Base-by-base conservation (phyloP, 805 yeast species). In the Schwanniomyces polymorphus region DNA sequence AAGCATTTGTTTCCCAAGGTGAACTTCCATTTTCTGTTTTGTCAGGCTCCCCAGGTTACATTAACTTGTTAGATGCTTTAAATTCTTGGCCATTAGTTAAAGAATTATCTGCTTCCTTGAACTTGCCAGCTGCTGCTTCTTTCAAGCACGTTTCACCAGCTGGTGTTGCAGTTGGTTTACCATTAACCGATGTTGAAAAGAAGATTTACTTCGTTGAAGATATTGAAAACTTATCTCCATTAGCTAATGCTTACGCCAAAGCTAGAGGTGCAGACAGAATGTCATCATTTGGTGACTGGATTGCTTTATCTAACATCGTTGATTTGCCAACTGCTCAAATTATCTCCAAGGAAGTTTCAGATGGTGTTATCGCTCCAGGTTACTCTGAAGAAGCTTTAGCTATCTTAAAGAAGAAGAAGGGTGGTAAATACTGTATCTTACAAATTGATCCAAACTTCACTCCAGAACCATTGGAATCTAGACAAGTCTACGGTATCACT, bases 221-320 rank as follows among this genome's bases (percentile, higher is more conserved):
- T 69, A 90, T 92, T 63, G 96, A 89, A 72, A 89, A 91, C 79
- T 78, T 94, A 67, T 89, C 97, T 10, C 98, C 99, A 47, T 80
- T 94, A 65, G 99, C 99, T 54, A 87, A 88, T 65, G 99, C 99
- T 48, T 94, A 94, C 64, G 99, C 99, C 33, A 88, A 98, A 76
- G 99, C 99, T 47, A 88, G 99, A 74, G 99, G 99, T 71, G 99
- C 99, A 58, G 99, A 94, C 75, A 86, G 99, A 81, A 94, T 94
- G 99, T 91, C 97, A 5, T 88, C 97, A 11, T 94, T 94, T 67
- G 99, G 99, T 67, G 99, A 94, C 74, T 94, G 91, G 80, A 94
- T 94, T 63, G 99, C 99, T 41, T 79, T 94, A 55, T 91, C 97
- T 52, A 92, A 92, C 79, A 88, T 88, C 71, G 99, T 94, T 57